phyloP scores from a whole-genome alignment of 108 stramenopile species.

The Fistulifera pelliculosa region DNA sequence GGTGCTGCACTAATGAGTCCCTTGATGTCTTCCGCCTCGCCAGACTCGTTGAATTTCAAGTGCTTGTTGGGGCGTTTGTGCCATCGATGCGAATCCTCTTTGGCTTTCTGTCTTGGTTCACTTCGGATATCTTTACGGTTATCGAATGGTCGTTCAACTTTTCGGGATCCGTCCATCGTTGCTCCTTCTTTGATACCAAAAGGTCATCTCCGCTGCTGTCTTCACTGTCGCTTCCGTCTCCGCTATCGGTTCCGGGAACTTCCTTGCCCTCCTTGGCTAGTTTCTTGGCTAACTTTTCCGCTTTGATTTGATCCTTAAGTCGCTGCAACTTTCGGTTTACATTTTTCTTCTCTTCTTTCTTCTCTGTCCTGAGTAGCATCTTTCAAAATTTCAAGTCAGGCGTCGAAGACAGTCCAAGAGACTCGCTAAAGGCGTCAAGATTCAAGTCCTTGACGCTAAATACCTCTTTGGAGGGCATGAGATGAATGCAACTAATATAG shows the following conservation, averaged over 20 bases:
- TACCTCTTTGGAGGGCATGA: constrained; percentile 84
- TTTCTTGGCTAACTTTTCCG: constrained; percentile 81
- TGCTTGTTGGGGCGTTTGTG: constrained; percentile 49
- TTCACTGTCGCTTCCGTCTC: constrained; percentile 9
- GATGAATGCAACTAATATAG: constrained; percentile 79
- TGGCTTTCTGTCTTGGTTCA: constrained; percentile 44
- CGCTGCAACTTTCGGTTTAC: constrained; percentile 80
- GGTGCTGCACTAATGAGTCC: constrained; percentile 14
- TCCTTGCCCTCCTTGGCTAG: constrained; percentile 41
- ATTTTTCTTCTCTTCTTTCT: constrained; percentile 83
- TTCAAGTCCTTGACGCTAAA: constrained; percentile 64
- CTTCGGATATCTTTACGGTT: constrained; percentile 28
- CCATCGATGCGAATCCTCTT: constrained; percentile 83
- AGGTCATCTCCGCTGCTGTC: constrained; percentile 64
- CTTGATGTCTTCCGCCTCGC: constrained; percentile 53
- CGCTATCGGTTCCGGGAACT: constrained; percentile 16
- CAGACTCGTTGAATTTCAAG: constrained; percentile 86
- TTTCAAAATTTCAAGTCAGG: constrained; percentile 73
- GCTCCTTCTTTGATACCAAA: constrained; percentile 66
- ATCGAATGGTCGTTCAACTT: constrained; percentile 2
- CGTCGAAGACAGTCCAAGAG: constrained; percentile 83
- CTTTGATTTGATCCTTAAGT: constrained; percentile 90
- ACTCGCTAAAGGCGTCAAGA: constrained; percentile 75
- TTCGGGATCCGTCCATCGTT: constrained; percentile 36
- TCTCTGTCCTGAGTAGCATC: constrained; percentile 60